Conservation (phyloP, 352 stramenopile genomes). For the Phytophthora tentaculata region DNA sequence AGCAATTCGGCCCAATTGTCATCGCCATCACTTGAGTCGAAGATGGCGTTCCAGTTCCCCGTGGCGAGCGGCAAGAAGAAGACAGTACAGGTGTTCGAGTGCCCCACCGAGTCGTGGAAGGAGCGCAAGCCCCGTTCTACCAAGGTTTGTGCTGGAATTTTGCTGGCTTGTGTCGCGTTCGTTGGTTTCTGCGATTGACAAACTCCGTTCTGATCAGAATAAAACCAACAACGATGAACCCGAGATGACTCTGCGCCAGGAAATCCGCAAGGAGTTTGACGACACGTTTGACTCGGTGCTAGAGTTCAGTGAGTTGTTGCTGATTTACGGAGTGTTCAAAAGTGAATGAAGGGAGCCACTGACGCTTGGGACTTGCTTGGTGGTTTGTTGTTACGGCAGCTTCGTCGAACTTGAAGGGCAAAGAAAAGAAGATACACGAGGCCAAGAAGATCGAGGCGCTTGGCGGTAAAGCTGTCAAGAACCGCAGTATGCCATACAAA, state of each 20-base stretch:
- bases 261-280: conserved; percentile 82
- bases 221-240: conserved; percentile 34
- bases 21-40: background rate
- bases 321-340: background rate
- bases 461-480: conserved; percentile 64
- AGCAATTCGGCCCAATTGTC: conserved; percentile 12
- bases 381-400: conserved; percentile 33
- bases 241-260: conserved; percentile 62
- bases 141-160: conserved; percentile 32
- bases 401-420: conserved; percentile 65
- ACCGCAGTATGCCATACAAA: conserved; percentile 72
- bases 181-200: conserved; percentile 11
- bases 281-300: conserved; percentile 77
- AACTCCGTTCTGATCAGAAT: conserved; percentile 10
- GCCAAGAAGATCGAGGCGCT: conserved; percentile 76
- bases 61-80: conserved; percentile 82
- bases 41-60: conserved; percentile 72
- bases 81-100: conserved; percentile 79
- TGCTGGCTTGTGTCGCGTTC: background rate
- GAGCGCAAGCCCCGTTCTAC: conserved; percentile 34
- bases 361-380: conserved; percentile 1
- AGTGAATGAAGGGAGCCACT: too few relatives aligned
- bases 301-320: conserved; percentile 58
- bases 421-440: conserved; percentile 81
- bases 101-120: conserved; percentile 79